Percentiles rank a stretch among this genome's conserved stretches.
phyloP scores from a whole-genome alignment of 192 early-diverging fungal species.

The Geosiphon pyriformis region DNA sequence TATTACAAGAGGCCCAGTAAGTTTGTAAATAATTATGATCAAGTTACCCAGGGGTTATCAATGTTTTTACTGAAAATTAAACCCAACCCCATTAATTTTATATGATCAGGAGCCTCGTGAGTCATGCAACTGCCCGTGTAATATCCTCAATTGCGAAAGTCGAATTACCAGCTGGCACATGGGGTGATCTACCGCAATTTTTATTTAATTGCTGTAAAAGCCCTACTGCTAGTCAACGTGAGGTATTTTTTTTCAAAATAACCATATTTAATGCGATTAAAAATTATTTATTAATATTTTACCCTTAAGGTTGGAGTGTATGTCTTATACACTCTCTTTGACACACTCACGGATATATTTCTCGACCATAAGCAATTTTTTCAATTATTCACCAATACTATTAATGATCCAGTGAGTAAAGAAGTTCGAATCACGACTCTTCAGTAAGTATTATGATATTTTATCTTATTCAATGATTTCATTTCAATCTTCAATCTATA shows the following conservation, averaged over 20 bases:
- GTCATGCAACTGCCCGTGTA: constrained; percentile 79
- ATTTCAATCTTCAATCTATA: no score
- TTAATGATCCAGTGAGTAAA: constrained; percentile 80
- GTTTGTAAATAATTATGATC: constrained; percentile 20
- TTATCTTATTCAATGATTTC: neutral
- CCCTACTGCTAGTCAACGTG: constrained; percentile 64
- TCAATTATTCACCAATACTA: constrained; percentile 64
- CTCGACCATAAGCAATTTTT: constrained; percentile 59
- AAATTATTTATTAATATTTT: neutral
- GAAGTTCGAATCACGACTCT: constrained; percentile 76
- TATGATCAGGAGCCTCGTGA: constrained; percentile 53
- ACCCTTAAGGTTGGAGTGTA: constrained; percentile 66
- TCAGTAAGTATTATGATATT: constrained; percentile 34
- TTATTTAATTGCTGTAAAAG: constrained; percentile 79
- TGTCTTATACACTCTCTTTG: constrained; percentile 82
- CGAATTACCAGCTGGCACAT: constrained; percentile 72
- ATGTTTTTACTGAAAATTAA: no score
- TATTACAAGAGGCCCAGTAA: constrained; percentile 69
- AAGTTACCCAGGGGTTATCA: no score
- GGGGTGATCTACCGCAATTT: constrained; percentile 73
- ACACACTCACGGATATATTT: constrained; percentile 72
- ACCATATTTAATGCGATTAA: neutral
- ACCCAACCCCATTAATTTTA: no score
- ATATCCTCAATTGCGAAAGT: constrained; percentile 82
- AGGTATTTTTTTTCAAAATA: constrained; percentile 34